Percentiles rank a stretch among this genome's conserved stretches.
phyloP scores from a whole-genome alignment of 2,329 filamentous ascomycete genomes.

The Pseudofabraea citricarpa region DNA sequence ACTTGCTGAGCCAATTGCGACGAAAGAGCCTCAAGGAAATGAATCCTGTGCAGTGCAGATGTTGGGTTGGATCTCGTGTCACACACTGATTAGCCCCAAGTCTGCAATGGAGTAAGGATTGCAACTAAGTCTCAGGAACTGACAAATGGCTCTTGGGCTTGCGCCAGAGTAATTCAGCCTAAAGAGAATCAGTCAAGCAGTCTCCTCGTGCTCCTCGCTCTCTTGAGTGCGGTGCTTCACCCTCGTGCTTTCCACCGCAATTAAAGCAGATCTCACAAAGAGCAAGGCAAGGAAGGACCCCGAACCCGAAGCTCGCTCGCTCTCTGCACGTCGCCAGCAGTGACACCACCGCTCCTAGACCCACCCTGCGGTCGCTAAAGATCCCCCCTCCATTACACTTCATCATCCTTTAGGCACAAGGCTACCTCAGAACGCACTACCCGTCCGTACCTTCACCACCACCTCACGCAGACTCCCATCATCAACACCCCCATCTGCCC shows the following conservation, averaged over 20 bases:
- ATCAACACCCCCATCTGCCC: background rate
- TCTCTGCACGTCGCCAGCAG: too few relatives aligned
- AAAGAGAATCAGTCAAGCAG: too few relatives aligned
- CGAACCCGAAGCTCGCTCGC: too few relatives aligned
- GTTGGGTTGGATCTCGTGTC: too few relatives aligned
- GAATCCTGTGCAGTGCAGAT: too few relatives aligned
- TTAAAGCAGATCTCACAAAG: background rate
- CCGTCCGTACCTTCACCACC: background rate
- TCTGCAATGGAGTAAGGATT: too few relatives aligned
- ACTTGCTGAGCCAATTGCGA: too few relatives aligned
- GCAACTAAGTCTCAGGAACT: background rate
- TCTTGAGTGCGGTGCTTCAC: background rate
- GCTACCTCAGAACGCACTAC: background rate
- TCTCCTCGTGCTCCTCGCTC: too few relatives aligned
- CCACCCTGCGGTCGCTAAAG: background rate
- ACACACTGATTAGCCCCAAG: constrained; percentile 2
- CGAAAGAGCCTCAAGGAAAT: too few relatives aligned
- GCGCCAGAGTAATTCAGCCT: too few relatives aligned
- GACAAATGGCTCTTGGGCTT: background rate
- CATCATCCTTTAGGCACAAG: background rate
- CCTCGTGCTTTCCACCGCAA: too few relatives aligned
- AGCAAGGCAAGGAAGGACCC: background rate
- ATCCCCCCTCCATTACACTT: background rate
- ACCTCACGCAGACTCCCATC: background rate
- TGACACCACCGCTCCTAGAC: too few relatives aligned